Evolutionary conservation across 1,284 basidiomycete genomes (phyloP).

Genomic region (Leucoagaricus sp.): DNA sequence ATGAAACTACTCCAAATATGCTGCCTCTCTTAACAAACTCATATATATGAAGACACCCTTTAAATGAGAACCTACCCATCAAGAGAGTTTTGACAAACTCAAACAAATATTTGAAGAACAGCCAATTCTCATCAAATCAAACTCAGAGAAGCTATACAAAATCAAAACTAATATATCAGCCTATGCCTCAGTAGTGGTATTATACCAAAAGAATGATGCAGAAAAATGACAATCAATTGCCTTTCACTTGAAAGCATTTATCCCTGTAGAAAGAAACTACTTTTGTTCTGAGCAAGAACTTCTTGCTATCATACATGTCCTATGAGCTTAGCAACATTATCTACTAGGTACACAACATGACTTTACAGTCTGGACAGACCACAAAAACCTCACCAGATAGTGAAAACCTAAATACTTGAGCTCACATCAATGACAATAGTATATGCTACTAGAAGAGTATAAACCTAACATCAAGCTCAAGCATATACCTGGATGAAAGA

Average conservation of each 20-base stretch:
- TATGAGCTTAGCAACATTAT: conserved; percentile 42
- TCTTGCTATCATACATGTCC: too few relatives aligned
- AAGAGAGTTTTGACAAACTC: conserved; percentile 23
- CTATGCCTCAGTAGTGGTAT: conserved; percentile 27
- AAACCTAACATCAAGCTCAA: too few relatives aligned
- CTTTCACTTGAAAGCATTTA: conserved; percentile 30
- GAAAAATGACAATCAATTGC: conserved; percentile 27
- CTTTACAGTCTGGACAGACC: conserved; percentile 39
- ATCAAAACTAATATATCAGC: conserved; percentile 29
- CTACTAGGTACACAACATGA: conserved; percentile 27
- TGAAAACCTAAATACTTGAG: conserved; percentile 35
- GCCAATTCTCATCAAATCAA: conserved; percentile 24
- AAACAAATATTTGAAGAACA: conserved; percentile 21
- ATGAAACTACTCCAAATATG: neutral
- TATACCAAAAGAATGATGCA: conserved; percentile 27
- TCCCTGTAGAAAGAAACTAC: conserved; percentile 40
- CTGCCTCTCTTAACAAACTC: neutral
- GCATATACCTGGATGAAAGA: too few relatives aligned
- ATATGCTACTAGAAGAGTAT: too few relatives aligned
- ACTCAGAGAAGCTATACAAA: conserved; percentile 11
- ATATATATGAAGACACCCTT: conserved; percentile 5
- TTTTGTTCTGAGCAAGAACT: conserved; percentile 44
- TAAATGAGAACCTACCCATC: too few relatives aligned
- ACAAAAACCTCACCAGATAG: conserved; percentile 47
- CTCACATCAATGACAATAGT: conserved; percentile 37